phyloP scores from a whole-genome alignment of 805 yeast genomes.

The Kodamaea restingae region DNA sequence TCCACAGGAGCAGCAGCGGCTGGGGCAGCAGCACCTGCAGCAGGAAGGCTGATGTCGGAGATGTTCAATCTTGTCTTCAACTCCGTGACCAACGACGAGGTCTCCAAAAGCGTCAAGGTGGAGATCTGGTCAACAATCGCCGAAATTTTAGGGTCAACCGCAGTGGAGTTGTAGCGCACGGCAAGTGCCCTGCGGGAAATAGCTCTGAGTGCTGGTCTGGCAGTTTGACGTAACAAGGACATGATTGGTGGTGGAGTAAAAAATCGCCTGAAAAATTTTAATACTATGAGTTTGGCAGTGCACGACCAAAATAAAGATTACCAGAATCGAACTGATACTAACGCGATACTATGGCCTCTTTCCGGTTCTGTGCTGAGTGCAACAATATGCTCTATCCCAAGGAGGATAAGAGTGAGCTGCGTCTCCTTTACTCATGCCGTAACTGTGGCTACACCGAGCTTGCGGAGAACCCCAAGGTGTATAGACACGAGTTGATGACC shows the following conservation, averaged over 20 bases:
- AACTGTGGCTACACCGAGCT: slow-evolving; percentile 91
- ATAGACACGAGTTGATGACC: slow-evolving; percentile 87
- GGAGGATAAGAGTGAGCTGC: slow-evolving; percentile 78
- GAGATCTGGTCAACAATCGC: slow-evolving; percentile 89
- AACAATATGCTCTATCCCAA: slow-evolving; percentile 97
- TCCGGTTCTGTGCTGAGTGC: slow-evolving; percentile 94
- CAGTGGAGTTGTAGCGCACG: slow-evolving; percentile 47
- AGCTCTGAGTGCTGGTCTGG: slow-evolving; percentile 34
- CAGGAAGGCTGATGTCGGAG: slow-evolving; percentile 88
- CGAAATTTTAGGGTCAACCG: slow-evolving; percentile 81
- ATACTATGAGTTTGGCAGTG: slow-evolving; percentile 1
- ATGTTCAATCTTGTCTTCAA: slow-evolving; percentile 81
- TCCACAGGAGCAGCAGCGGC: slow-evolving; percentile 72
- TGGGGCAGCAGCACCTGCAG: slow-evolving; percentile 62
- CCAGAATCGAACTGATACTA: neutral
- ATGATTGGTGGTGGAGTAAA: slow-evolving; percentile 10
- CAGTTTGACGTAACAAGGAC: slow-evolving; percentile 36
- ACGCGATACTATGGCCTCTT: slow-evolving; percentile 82
- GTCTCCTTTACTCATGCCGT: slow-evolving; percentile 86
- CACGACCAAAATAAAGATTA: neutral
- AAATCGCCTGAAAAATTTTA: slow-evolving; percentile 6
- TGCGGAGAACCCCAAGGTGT: slow-evolving; percentile 83
- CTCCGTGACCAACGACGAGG: slow-evolving; percentile 80
- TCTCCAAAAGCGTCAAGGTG: slow-evolving; percentile 85
- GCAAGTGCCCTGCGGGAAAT: slow-evolving; percentile 23